phyloP scores from a whole-genome alignment of 1,284 basidiomycete genomes.

The Somion occarium region DNA sequence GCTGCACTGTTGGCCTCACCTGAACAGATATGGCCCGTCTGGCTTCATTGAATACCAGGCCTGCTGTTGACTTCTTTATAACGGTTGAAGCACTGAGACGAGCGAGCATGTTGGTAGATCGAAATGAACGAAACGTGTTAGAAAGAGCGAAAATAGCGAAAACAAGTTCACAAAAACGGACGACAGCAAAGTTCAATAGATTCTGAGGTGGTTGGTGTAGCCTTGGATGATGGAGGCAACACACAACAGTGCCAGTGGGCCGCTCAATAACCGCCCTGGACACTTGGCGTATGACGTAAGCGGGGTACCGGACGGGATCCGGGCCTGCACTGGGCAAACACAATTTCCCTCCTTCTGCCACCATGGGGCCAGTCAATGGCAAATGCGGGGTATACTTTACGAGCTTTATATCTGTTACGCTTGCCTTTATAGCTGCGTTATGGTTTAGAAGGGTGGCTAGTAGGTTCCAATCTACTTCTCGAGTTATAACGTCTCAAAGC shows the following conservation, averaged over 20 bases:
- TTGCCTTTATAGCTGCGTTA: too few species aligned
- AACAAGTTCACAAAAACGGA: conserved; percentile 2
- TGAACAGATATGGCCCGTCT: conserved; percentile 57
- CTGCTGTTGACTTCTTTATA: conserved; percentile 20
- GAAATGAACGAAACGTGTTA: conserved; percentile 3
- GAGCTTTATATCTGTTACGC: too few species aligned
- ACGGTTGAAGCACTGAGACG: conserved; percentile 22
- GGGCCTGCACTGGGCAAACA: too few species aligned
- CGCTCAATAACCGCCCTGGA: conserved; percentile 4
- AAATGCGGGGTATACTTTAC: too few species aligned
- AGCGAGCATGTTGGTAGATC: conserved; percentile 20
- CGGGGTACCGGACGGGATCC: conserved; percentile 18
- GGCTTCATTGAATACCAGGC: conserved; percentile 23
- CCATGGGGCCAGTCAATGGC: too few species aligned
- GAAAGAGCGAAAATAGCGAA: conserved; percentile 7
- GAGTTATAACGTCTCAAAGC: not conserved
- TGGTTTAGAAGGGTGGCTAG: not conserved
- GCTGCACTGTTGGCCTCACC: conserved; percentile 30
- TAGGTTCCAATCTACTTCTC: not conserved
- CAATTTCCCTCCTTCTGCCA: too few species aligned
- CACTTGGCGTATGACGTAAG: conserved; percentile 21
- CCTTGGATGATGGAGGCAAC: not conserved
- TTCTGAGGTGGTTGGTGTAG: not conserved
- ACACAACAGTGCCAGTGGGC: not conserved
- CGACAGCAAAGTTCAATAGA: not conserved